These are phyloP conservation scores for Fusarium mexicanum DNA, from an alignment of 2,329 filamentous ascomycete species.

Conservation along the genomic window DNA sequence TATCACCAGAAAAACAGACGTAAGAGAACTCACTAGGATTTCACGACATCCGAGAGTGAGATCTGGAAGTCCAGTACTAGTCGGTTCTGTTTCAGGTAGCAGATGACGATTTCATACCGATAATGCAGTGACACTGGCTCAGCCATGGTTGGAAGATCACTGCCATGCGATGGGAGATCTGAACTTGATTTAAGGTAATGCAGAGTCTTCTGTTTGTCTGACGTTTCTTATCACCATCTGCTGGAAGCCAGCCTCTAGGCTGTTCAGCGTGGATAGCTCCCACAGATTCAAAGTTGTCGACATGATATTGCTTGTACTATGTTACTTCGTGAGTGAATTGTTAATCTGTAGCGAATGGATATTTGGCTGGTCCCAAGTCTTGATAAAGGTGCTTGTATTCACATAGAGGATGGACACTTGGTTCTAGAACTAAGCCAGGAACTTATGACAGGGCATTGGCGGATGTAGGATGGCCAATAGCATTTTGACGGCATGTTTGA, in stretches of 20 bases:
- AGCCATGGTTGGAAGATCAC: background rate
- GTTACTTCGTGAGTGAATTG: background rate
- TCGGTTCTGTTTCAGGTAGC: background rate
- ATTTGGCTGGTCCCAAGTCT: background rate
- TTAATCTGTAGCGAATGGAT: background rate
- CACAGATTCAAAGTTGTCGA: background rate
- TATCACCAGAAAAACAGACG: background rate
- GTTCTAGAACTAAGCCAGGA: background rate
- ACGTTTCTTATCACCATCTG: background rate
- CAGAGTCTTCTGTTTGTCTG: background rate
- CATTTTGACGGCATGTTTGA: background rate
- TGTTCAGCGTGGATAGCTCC: background rate
- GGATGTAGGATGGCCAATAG: background rate
- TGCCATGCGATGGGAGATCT: background rate
- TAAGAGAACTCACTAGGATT: background rate
- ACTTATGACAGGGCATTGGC: background rate
- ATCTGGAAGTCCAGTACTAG: background rate
- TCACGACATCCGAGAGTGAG: background rate
- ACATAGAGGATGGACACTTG: background rate
- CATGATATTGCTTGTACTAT: background rate
- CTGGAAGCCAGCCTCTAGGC: background rate
- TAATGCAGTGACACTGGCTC: background rate
- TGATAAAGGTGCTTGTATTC: background rate
- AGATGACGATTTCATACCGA: background rate
- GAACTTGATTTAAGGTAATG: background rate